phyloP scores from a whole-genome alignment of 2,329 filamentous ascomycete species.

The Trichoderma koningii region DNA sequence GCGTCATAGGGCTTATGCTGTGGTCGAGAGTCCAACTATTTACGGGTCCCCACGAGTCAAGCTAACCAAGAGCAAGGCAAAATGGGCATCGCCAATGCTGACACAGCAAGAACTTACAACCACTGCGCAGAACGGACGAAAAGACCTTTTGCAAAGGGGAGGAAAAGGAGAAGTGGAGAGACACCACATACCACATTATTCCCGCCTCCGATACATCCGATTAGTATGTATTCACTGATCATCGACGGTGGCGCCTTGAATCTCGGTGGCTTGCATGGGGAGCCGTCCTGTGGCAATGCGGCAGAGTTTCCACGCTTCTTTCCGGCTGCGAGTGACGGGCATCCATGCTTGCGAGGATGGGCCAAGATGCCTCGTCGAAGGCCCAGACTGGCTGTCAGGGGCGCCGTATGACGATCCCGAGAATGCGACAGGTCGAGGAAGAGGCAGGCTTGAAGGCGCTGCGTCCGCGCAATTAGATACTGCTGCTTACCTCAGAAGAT shows the following conservation, averaged over 20 bases:
- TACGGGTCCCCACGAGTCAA: constrained; percentile 23
- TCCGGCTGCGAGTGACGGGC: constrained; percentile 2
- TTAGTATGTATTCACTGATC: constrained; percentile 6
- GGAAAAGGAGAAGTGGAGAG: constrained; percentile 26
- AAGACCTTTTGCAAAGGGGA: background rate
- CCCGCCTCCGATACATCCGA: constrained; percentile 26
- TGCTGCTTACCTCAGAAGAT: constrained; percentile 22
- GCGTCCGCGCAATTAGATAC: background rate
- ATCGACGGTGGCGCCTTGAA: constrained; percentile 13
- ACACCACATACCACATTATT: constrained; percentile 15
- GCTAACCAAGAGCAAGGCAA: constrained; percentile 17
- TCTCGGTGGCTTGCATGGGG: constrained; percentile 10
- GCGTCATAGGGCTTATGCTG: constrained; percentile 14
- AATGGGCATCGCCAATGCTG: constrained; percentile 17
- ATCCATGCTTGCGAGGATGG: background rate
- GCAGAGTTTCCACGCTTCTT: background rate
- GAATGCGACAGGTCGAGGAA: background rate
- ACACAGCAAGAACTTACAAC: constrained; percentile 13
- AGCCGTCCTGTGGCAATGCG: background rate
- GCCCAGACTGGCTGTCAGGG: constrained; percentile 10
- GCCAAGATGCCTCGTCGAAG: background rate
- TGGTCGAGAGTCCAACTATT: constrained; percentile 16
- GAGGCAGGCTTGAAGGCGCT: constrained; percentile 7
- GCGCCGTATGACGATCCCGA: background rate
- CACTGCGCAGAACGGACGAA: background rate